These are phyloP conservation scores for Daedaleopsis nitida DNA, from an alignment of 768 basidiomycete species.

Conservation along the genomic window DNA sequence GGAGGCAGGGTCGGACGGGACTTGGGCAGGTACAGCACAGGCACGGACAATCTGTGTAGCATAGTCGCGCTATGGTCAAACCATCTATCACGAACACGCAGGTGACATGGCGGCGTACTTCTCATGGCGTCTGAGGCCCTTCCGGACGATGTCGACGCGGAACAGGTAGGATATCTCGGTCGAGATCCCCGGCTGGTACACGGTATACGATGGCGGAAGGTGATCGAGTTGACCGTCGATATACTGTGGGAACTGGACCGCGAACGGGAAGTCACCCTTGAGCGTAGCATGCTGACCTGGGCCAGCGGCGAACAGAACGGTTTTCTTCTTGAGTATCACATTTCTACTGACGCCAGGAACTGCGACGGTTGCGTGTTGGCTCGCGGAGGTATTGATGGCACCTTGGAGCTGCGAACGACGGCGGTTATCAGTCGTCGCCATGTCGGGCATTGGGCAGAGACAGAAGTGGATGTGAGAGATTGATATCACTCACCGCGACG, in stretches of 20 bases:
- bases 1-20: slow-evolving; percentile 40
- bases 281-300: slow-evolving; percentile 20
- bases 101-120: slow-evolving; percentile 31
- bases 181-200: slow-evolving; percentile 31
- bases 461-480: background rate
- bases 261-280: slow-evolving; percentile 37
- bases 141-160: slow-evolving; percentile 41
- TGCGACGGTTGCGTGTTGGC: slow-evolving; percentile 31
- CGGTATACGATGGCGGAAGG: slow-evolving; percentile 43
- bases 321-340: slow-evolving; percentile 31
- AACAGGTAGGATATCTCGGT: slow-evolving; percentile 39
- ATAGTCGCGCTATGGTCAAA: slow-evolving; percentile 3
- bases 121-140: slow-evolving; percentile 42
- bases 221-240: slow-evolving; percentile 29
- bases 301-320: slow-evolving; percentile 31
- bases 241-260: slow-evolving; percentile 41
- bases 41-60: slow-evolving; percentile 27
- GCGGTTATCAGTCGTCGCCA: background rate
- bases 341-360: slow-evolving; percentile 29
- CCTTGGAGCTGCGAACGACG: slow-evolving; percentile 39
- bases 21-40: slow-evolving; percentile 47
- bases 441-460: background rate
- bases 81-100: background rate
- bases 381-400: slow-evolving; percentile 33
- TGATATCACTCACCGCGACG: slow-evolving; percentile 34